Evolutionary conservation across 208 protist genomes (phyloP), one percentile per base, ranked within the genome.

Genomic region (Trypanosoma lewisi): DNA sequence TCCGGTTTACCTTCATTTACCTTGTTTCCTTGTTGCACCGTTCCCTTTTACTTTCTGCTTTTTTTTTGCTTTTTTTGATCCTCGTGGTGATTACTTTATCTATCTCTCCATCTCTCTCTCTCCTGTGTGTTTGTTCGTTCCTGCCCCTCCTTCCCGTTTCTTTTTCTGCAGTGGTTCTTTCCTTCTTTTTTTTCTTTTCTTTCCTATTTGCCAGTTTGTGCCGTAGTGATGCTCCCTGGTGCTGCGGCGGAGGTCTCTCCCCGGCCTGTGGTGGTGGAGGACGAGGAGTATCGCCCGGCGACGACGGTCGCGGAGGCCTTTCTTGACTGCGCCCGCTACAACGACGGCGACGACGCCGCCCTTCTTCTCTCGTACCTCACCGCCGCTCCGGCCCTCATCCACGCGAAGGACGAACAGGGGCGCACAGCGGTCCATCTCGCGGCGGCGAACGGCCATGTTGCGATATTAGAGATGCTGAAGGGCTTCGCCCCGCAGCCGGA

Each of bases 351-450:
- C 21, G 89, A 95, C 52, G 67, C 75, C 23, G 59, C 69, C 28
- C 49, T 63, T 31, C 73, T 95, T 3, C 45, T 55, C 36, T 47
- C 62, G n/a, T 83, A 86, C 67, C 64, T 95, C 9, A 52, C 75
- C 37, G 41, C 58, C 19, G 59, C 82, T 59, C 84, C 86, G 1
- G 27, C 31, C 14, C 71, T 90, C 59, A 64, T 95, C 4, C 73
- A 87, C 47, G 77, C 80, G 6, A 64, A 57, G 17, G 89, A 95
- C 53, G 64, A 78, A 14, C 83, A 93, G 61, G 83, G 88, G 21
- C 83, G 85, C 33, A 94, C 91, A 2, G 87, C 85, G 11, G 69
- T 94, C 21, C 88, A 94, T 76, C 85, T 92, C 78, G 91, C 91
- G 0, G 85, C 91, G 9, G 87, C 87, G 30, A 93, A 94, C 64